Conservation (phyloP, 2,329 filamentous ascomycete genomes). For the Neonectria neomacrospora region DNA sequence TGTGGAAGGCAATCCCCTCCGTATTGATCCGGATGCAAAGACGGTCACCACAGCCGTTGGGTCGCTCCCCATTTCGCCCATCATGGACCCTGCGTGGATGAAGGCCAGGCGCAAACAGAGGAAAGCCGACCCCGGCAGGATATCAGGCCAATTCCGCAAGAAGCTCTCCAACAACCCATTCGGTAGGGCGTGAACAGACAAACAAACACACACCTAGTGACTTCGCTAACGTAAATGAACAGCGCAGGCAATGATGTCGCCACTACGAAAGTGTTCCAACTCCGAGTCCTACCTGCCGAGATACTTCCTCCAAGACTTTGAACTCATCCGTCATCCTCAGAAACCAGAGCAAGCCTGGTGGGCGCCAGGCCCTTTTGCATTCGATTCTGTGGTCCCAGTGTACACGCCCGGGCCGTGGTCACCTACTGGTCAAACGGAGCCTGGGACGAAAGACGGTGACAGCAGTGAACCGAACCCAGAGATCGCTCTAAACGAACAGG, state of each 20-base stretch:
- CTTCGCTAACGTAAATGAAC: constrained; percentile 5
- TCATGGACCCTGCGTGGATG: constrained; percentile 64
- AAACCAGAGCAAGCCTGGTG: constrained; percentile 64
- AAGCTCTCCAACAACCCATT: constrained; percentile 72
- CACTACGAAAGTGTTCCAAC: constrained; percentile 65
- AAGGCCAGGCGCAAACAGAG: constrained; percentile 56
- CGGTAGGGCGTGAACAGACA: constrained; percentile 56
- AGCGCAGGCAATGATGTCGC: constrained; percentile 72
- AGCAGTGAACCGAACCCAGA: neutral
- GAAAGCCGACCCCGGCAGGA: constrained; percentile 49
- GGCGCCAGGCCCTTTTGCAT: constrained; percentile 59
- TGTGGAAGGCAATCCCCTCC: constrained; percentile 44
- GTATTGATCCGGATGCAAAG: constrained; percentile 54
- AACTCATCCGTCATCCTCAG: constrained; percentile 64
- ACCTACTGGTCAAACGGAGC: constrained; percentile 4
- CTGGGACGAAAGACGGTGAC: neutral
- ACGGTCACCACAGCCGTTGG: constrained; percentile 59
- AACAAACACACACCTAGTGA: neutral
- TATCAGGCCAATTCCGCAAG: constrained; percentile 62
- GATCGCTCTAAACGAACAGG: neutral
- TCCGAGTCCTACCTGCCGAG: constrained; percentile 63
- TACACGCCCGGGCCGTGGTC: constrained; percentile 19
- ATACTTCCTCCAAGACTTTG: constrained; percentile 73
- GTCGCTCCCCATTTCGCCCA: constrained; percentile 62
- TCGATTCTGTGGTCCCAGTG: constrained; percentile 40